Base-by-base conservation (phyloP, 345 rosid species). In the Acer saccharum region DNA sequence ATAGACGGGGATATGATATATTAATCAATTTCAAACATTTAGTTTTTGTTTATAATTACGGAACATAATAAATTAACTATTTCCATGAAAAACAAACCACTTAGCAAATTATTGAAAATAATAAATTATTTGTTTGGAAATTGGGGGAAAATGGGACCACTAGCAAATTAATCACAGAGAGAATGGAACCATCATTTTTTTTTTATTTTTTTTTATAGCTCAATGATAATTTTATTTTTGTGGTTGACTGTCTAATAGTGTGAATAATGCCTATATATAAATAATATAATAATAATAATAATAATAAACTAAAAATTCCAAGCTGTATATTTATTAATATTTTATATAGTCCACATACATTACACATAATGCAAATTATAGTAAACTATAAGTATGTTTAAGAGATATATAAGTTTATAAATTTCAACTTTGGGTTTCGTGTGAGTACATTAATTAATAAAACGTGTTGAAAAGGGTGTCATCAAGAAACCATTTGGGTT, bases 11-110 rank as follows among this genome's bases (percentile, higher is more conserved):
- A 44, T 74, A 68, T 61, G 3, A 74, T 48, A 73, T 72, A 72
- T 13, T 46, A 68, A 69, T 74, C 23, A 63, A 35, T 70, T 70
- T 70, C 76, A 69, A 78, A 75, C 54, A 65, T 69, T 73, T 44
- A 46, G 50, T 74, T 21, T 27, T 72, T 5, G 12, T 55, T 25
- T 16, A 50, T 62, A 10, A 11, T 65, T 39, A 65, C 10, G 7
- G 48, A 48, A 55, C 29, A 18, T n/a, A 48, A 11, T 74, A 78
- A 46, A 61, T 65, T 79, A 43, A 54, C n/a, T 14, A 14, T 74
- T 72, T 66, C 72, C 72, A 71, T 80, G 74, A 35, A 35, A 32
- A 35, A 35, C 6, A 68, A 71, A 61, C 57, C 65, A 60, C 20
- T 17, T 18, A 79, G 55, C 57, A 64, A 12, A 11, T 12, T n/a